Percentiles rank a stretch among this genome's conserved stretches.
Conservation (phyloP, 1,284 basidiomycete species). For the Rhodotorula sp. region DNA sequence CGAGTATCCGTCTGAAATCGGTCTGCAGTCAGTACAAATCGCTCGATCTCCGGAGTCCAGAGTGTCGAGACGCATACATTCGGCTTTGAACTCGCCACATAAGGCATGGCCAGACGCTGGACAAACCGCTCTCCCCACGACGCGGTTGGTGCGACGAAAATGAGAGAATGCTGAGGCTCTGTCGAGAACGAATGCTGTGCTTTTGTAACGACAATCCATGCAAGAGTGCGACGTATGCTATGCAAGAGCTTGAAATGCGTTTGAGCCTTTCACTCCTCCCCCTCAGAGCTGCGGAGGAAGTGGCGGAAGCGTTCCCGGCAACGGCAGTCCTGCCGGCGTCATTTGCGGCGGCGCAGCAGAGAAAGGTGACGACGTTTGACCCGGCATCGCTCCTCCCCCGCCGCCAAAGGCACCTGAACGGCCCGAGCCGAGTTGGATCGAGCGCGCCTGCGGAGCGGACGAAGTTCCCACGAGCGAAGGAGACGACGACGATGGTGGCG, state of each 20-base stretch:
- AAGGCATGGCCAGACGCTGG: too few species aligned
- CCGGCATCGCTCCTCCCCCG: neutral
- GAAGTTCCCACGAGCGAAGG: neutral
- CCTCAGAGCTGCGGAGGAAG: neutral
- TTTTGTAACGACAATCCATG: neutral
- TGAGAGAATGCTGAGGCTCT: neutral
- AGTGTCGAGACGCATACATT: too few species aligned
- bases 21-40: too few species aligned
- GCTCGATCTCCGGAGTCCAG: too few species aligned
- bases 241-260: neutral
- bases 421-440: neutral
- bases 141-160: too few species aligned
- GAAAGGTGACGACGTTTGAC: neutral
- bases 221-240: neutral
- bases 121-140: too few species aligned
- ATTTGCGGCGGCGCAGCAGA: neutral
- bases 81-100: too few species aligned
- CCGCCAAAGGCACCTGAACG: neutral
- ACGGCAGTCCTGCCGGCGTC: neutral
- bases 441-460: constrained; percentile 1
- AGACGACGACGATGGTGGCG: neutral
- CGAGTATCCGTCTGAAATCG: too few species aligned
- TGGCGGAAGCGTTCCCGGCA: neutral
- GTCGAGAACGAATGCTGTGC: neutral
- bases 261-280: too few species aligned